Conservation (phyloP, 257 asterid genomes). For the Eustoma russellianum region DNA sequence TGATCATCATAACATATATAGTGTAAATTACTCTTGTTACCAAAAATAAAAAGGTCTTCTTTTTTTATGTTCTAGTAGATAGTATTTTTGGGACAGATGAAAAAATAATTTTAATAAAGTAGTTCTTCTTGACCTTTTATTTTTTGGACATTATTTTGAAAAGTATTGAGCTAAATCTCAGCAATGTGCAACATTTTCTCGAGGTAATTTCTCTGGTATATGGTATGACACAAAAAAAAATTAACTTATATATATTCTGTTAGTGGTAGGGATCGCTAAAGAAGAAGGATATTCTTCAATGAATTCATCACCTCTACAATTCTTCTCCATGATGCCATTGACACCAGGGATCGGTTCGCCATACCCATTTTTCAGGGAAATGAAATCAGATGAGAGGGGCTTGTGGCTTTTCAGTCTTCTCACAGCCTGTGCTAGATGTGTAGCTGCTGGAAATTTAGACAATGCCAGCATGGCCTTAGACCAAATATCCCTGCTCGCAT, state of each 20-base stretch:
- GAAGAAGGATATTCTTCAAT: constrained; percentile 65
- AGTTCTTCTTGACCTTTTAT: background rate
- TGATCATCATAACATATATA: too few species aligned
- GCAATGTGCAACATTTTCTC: too few species aligned
- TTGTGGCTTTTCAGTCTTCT: constrained; percentile 50
- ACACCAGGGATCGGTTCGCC: constrained; percentile 53
- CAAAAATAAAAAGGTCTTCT: too few species aligned
- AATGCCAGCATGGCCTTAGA: constrained; percentile 60
- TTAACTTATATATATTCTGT: background rate
- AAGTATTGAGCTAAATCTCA: too few species aligned
- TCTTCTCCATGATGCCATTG: constrained; percentile 52
- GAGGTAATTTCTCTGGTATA: too few species aligned
- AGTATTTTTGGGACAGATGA: background rate
- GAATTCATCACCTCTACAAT: constrained; percentile 44
- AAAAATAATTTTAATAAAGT: background rate
- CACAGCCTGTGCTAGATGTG: constrained; percentile 48
- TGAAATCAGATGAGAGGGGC: constrained; percentile 67
- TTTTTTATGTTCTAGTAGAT: background rate
- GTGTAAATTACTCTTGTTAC: too few species aligned
- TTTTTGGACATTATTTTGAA: too few species aligned
- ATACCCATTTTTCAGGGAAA: constrained; percentile 42
- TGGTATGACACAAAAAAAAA: background rate
- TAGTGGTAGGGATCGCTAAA: constrained; percentile 28
- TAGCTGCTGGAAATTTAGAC: constrained; percentile 49
- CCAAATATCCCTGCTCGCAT: constrained; percentile 54